Evolutionary conservation across 768 basidiomycete species (phyloP).

Genomic region (Lanmaoa rubissima): DNA sequence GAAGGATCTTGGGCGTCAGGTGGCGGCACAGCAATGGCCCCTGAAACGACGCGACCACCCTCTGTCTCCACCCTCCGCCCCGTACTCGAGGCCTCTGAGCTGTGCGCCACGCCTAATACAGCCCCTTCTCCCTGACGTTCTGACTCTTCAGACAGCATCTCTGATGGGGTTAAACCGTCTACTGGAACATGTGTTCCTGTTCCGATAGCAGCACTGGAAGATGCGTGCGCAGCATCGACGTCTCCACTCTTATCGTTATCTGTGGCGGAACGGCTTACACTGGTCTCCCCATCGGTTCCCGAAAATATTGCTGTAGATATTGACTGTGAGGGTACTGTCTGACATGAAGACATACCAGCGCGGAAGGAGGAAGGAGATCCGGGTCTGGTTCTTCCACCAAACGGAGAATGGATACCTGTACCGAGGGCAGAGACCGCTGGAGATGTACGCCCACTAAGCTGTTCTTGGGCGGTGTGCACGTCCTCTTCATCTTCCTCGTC

Average conservation of each 20-base stretch:
- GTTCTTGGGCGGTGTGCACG: constrained; percentile 23
- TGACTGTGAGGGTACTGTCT: constrained; percentile 2
- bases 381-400: constrained; percentile 2
- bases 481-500: constrained; percentile 30
- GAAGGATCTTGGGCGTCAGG: constrained; percentile 18
- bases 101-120: constrained; percentile 19
- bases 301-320: constrained; percentile 11
- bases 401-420: constrained; percentile 7
- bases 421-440: constrained; percentile 26
- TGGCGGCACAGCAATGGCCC: constrained; percentile 23
- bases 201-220: constrained; percentile 4
- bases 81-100: constrained; percentile 17
- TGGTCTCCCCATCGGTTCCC: not conserved
- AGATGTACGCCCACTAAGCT: constrained; percentile 24
- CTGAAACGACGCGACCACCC: constrained; percentile 20
- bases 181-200: not conserved
- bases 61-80: constrained; percentile 20
- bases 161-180: not conserved
- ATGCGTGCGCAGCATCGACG: not conserved
- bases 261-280: not conserved
- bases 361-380: constrained; percentile 7
- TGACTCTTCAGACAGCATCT: not conserved
- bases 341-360: not conserved
- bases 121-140: constrained; percentile 11
- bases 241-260: constrained; percentile 7